Conservation (phyloP, 2,329 filamentous ascomycete genomes). For the Remersonia thermophila region DNA sequence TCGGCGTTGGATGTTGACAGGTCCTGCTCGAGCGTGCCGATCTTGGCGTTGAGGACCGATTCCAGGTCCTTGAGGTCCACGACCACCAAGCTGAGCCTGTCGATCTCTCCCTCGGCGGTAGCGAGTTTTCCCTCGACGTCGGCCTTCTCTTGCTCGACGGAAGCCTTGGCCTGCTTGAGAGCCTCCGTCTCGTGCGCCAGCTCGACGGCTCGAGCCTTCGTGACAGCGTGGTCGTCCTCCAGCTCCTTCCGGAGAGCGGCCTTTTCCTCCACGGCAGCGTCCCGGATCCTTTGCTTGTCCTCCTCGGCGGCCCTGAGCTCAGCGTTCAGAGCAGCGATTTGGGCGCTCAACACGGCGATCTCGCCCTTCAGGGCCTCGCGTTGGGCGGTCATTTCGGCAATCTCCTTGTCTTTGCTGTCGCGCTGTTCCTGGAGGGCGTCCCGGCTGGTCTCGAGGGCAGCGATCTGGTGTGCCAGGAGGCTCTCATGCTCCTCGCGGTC, state of each 20-base stretch:
- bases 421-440: constrained; percentile 16
- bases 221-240: constrained; percentile 16
- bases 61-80: constrained; percentile 18
- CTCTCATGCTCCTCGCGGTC: constrained; percentile 15
- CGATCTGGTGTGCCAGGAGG: constrained; percentile 14
- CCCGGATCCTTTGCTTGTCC: constrained; percentile 15
- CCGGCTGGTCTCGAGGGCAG: constrained; percentile 14
- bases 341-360: constrained; percentile 3
- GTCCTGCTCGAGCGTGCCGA: constrained; percentile 18
- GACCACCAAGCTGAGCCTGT: constrained; percentile 19
- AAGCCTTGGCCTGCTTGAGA: constrained; percentile 19
- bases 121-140: constrained; percentile 16
- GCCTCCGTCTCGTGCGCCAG: constrained; percentile 20
- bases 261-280: constrained; percentile 17
- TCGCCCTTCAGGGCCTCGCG: constrained; percentile 13
- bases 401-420: constrained; percentile 16
- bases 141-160: constrained; percentile 18
- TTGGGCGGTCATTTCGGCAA: constrained; percentile 11
- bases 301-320: constrained; percentile 13
- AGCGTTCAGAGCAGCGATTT: constrained; percentile 8
- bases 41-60: constrained; percentile 14
- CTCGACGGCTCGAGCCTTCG: constrained; percentile 11
- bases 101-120: constrained; percentile 18
- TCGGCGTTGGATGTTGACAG: constrained; percentile 14
- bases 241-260: constrained; percentile 12